A percentile compares a stretch with the other conserved stretches of the same genome.
Conservation (phyloP, 345 rosid species). For the Corchorus capsularis region DNA sequence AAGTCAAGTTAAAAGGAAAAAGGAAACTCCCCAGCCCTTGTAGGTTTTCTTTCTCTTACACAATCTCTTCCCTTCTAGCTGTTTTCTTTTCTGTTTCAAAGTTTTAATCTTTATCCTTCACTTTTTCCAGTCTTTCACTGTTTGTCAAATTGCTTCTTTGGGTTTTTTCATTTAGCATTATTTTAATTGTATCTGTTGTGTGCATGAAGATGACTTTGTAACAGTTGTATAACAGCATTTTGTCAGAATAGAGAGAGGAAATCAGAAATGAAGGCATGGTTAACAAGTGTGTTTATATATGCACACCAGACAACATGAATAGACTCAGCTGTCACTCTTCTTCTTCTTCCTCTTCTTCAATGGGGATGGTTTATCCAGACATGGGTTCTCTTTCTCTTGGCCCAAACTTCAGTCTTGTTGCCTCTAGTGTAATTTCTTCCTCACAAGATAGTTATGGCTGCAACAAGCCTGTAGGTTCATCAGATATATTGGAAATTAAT, state of each 20-base stretch:
- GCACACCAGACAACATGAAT: slow-evolving; percentile 24
- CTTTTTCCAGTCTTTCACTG: slow-evolving; percentile 7
- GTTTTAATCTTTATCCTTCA: slow-evolving; percentile 9
- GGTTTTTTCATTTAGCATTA: not conserved
- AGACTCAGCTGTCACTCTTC: slow-evolving; percentile 1
- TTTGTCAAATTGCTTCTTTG: slow-evolving; percentile 7
- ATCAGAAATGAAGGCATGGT: slow-evolving; percentile 38
- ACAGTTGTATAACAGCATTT: slow-evolving; percentile 50
- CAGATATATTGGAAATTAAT: slow-evolving; percentile 24
- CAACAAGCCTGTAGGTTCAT: not conserved
- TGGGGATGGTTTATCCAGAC: slow-evolving; percentile 43
- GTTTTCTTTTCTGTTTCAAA: slow-evolving; percentile 18
- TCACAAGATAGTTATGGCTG: slow-evolving; percentile 19
- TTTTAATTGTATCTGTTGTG: not conserved
- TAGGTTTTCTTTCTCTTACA: slow-evolving; percentile 34
- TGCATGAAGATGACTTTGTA: slow-evolving; percentile 37
- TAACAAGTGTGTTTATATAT: slow-evolving; percentile 29
- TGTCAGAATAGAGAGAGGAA: slow-evolving; percentile 33
- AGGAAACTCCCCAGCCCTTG: slow-evolving; percentile 1
- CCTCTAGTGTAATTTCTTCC: slow-evolving; percentile 14
- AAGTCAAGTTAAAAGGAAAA: not conserved
- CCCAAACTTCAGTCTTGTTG: slow-evolving; percentile 22
- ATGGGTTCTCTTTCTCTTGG: slow-evolving; percentile 52
- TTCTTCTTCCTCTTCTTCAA: slow-evolving; percentile 17
- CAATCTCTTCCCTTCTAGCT: slow-evolving; percentile 5